Evolutionary conservation across 2,329 filamentous ascomycete genomes (phyloP).

Genomic region (Colletotrichum noveboracense): DNA sequence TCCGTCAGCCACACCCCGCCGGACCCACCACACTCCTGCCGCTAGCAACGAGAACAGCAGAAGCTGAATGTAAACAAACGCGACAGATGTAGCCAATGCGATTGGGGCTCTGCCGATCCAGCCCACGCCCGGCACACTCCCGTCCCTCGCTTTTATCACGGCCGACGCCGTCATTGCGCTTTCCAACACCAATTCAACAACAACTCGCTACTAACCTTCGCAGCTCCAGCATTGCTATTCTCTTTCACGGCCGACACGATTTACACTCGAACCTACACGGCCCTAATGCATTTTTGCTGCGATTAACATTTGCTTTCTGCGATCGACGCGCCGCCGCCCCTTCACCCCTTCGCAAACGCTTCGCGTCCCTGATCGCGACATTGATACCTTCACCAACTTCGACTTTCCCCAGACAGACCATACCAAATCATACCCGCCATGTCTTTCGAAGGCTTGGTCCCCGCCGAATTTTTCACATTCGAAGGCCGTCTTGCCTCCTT

Average conservation of each 20-base stretch:
- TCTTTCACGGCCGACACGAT: neutral
- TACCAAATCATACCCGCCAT: neutral
- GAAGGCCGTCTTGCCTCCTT: conserved; percentile 85
- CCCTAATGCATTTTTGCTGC: conserved; percentile 15
- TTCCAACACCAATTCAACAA: neutral
- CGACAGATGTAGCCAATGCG: conserved; percentile 11
- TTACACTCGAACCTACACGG: neutral
- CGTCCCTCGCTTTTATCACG: conserved; percentile 1
- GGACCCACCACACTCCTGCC: conserved; percentile 20
- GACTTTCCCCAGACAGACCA: neutral
- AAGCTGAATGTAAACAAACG: conserved; percentile 26
- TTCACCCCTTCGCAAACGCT: neutral
- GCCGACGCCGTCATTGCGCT: neutral
- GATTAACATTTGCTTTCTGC: conserved; percentile 13
- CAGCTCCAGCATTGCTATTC: neutral
- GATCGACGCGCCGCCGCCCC: conserved; percentile 12
- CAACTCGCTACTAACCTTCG: neutral
- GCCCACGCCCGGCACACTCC: neutral
- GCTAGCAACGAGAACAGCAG: conserved; percentile 15
- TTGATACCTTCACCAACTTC: neutral
- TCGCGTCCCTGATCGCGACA: conserved; percentile 1
- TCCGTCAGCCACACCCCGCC: conserved; percentile 13
- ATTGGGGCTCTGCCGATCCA: neutral
- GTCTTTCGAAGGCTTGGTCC: conserved; percentile 22
- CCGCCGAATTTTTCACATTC: conserved; percentile 63